Conservation (phyloP, 441 rosid genomes). For the Adansonia gregorii region DNA sequence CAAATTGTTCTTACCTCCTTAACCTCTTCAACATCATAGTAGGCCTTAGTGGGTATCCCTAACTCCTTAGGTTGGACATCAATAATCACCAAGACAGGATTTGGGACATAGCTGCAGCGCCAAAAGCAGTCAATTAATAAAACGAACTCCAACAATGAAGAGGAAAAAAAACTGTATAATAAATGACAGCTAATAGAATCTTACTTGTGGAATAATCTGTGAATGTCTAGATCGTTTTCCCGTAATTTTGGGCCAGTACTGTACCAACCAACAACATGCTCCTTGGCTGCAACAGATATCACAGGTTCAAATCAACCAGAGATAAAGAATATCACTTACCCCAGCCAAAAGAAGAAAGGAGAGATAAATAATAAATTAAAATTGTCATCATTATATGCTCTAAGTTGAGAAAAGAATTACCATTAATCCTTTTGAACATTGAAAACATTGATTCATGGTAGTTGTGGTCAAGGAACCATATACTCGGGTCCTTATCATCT, state of each 20-base stretch:
- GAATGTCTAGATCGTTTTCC: conserved; percentile 82
- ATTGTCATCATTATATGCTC: neutral
- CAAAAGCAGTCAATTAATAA: conserved; percentile 26
- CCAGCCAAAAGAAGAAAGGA: neutral
- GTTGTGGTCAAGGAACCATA: conserved; percentile 91
- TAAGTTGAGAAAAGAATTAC: conserved; percentile 33
- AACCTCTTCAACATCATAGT: conserved; percentile 85
- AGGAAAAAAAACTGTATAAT: neutral
- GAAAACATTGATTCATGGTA: conserved; percentile 88
- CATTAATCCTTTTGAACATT: conserved; percentile 91
- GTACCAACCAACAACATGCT: conserved; percentile 95
- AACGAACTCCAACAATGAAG: neutral
- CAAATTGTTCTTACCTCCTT: conserved; percentile 55
- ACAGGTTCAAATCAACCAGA: neutral
- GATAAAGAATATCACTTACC: neutral
- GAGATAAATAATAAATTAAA: neutral
- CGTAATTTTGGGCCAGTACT: conserved; percentile 86
- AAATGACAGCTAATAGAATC: neutral
- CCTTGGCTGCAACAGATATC: conserved; percentile 66
- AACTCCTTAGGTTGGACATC: conserved; percentile 83
- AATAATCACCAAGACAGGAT: conserved; percentile 83
- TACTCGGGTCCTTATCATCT: conserved; percentile 79
- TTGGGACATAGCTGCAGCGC: conserved; percentile 70
- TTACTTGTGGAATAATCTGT: conserved; percentile 63
- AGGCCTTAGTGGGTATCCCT: conserved; percentile 85